Conservation (phyloP, 305 asterid genomes). For the Withania somnifera region DNA sequence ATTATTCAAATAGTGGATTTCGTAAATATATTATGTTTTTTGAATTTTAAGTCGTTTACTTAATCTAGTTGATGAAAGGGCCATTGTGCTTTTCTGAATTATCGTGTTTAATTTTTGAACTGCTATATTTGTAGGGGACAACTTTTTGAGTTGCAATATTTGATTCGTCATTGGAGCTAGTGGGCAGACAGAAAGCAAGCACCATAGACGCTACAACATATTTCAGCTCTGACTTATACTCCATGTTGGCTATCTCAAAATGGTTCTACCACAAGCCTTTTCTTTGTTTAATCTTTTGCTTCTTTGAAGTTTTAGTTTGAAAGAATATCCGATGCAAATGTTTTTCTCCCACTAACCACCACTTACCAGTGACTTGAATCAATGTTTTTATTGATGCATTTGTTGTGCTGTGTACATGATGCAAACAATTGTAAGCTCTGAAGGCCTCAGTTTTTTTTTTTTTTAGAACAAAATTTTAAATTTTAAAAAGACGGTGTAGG, state of each 20-base stretch:
- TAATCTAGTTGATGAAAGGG: not conserved
- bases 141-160: not conserved
- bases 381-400: not conserved
- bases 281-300: not conserved
- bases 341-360: not conserved
- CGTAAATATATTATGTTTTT: not conserved
- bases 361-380: not conserved
- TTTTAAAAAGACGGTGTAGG: not conserved
- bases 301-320: not conserved
- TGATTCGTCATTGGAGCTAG: not conserved
- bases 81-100: not conserved
- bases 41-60: not conserved
- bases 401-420: not conserved
- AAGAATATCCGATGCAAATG: not conserved
- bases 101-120: not conserved
- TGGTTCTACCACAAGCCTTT: constrained; percentile 6
- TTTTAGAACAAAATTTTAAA: not conserved
- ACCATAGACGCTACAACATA: constrained; percentile 34
- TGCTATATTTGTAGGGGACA: not conserved
- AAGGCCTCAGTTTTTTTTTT: not conserved
- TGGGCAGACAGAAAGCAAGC: not conserved
- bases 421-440: not conserved
- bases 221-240: constrained; percentile 21
- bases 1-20: not conserved
- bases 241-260: constrained; percentile 27